These are phyloP conservation scores for Cercospora berteroae DNA, from an alignment of 2,329 filamentous ascomycete species.

Conservation along the genomic window DNA sequence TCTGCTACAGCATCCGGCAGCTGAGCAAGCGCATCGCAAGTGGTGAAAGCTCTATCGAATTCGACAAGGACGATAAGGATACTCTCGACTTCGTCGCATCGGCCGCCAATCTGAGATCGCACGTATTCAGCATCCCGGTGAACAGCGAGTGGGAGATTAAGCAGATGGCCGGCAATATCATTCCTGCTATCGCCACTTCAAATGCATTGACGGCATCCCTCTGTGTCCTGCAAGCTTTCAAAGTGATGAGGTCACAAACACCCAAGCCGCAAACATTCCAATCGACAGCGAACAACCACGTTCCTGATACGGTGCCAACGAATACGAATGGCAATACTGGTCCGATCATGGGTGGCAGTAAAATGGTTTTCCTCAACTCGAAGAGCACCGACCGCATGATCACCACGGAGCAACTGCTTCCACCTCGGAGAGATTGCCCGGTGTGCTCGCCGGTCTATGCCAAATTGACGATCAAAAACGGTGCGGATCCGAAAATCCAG, in stretches of 20 bases:
- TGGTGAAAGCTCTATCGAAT: slow-evolving; percentile 65
- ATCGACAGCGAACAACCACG: slow-evolving; percentile 18
- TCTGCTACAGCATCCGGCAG: slow-evolving; percentile 76
- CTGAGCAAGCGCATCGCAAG: slow-evolving; percentile 70
- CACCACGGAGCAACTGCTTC: slow-evolving; percentile 53
- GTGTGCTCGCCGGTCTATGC: slow-evolving; percentile 59
- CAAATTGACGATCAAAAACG: slow-evolving; percentile 27
- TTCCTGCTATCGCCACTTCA: slow-evolving; percentile 95
- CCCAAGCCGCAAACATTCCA: slow-evolving; percentile 15
- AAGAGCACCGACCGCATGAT: slow-evolving; percentile 60
- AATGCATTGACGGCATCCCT: slow-evolving; percentile 94
- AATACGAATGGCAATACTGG: slow-evolving; percentile 20
- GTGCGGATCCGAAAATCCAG: slow-evolving; percentile 68
- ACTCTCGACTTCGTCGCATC: slow-evolving; percentile 92
- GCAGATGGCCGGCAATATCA: slow-evolving; percentile 98
- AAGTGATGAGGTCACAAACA: slow-evolving; percentile 67
- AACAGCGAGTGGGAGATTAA: slow-evolving; percentile 97
- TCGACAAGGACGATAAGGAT: slow-evolving; percentile 96
- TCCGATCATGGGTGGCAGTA: slow-evolving; percentile 41
- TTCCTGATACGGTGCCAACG: slow-evolving; percentile 9
- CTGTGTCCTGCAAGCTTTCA: slow-evolving; percentile 89
- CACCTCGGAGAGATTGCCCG: slow-evolving; percentile 77
- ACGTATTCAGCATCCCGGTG: slow-evolving; percentile 81
- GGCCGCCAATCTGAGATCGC: slow-evolving; percentile 83
- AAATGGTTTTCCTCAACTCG: slow-evolving; percentile 79